Evolutionary conservation across 768 basidiomycete genomes (phyloP).

Genomic region (Tylopilus felleus): DNA sequence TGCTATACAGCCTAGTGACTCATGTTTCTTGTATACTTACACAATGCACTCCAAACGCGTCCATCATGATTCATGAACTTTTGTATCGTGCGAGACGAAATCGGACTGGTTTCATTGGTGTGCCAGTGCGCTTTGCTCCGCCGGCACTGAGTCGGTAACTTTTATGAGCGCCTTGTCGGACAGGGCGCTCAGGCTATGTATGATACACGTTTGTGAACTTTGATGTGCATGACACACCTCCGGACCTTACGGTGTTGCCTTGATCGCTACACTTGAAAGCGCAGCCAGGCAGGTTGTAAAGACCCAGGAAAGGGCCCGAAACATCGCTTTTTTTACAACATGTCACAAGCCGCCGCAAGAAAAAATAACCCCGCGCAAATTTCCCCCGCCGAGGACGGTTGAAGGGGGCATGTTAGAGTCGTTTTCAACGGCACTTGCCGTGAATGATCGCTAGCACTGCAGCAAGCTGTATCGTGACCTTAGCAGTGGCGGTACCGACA

Average conservation of each 20-base stretch:
- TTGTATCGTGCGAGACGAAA: background rate
- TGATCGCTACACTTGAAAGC: background rate
- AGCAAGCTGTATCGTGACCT: background rate
- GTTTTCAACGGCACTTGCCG: background rate
- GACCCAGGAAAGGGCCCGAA: background rate
- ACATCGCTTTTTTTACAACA: background rate
- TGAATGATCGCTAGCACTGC: background rate
- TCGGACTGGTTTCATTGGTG: background rate
- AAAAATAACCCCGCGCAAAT: background rate
- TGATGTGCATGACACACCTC: too few species aligned
- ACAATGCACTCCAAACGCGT: background rate
- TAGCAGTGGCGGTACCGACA: background rate
- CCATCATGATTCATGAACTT: background rate
- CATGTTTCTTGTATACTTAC: background rate
- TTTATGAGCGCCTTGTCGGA: too few species aligned
- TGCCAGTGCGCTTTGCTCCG: background rate
- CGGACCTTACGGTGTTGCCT: background rate
- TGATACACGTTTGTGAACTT: too few species aligned
- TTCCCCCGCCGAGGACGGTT: conserved; percentile 4
- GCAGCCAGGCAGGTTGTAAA: background rate
- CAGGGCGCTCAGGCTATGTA: too few species aligned
- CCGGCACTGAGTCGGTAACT: too few species aligned
- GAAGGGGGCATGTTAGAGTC: background rate
- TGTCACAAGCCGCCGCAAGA: background rate
- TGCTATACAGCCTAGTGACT: background rate